These are phyloP conservation scores for Ambrosia artemisiifolia DNA, from an alignment of 129 eudicot genomes.

Conservation along the genomic window DNA sequence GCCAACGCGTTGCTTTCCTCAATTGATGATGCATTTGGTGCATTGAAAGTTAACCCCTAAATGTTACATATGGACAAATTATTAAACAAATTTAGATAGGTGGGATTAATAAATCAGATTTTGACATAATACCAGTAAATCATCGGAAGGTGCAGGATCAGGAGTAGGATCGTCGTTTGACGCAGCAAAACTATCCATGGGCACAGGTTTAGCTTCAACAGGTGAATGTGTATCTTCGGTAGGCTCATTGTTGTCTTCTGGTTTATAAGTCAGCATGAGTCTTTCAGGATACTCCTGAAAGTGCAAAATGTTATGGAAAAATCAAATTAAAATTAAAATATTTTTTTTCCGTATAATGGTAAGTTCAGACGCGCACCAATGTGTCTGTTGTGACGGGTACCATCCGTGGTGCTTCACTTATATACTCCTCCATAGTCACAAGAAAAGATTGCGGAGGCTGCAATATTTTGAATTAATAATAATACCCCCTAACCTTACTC, in stretches of 20 bases:
- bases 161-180: slow-evolving; percentile 40
- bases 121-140: no score
- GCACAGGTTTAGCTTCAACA: slow-evolving; percentile 40
- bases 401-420: slow-evolving; percentile 89
- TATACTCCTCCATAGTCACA: slow-evolving; percentile 95
- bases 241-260: slow-evolving; percentile 55
- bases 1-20: no score
- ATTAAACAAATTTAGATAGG: no score
- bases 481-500: slow-evolving; percentile 13
- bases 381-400: slow-evolving; percentile 61
- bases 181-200: slow-evolving; percentile 34
- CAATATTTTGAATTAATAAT: slow-evolving; percentile 17
- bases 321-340: not conserved
- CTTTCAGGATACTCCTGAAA: slow-evolving; percentile 91
- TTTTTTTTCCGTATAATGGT: not conserved
- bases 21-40: no score
- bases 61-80: no score
- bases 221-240: slow-evolving; percentile 42
- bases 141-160: slow-evolving; percentile 37
- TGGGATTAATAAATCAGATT: no score
- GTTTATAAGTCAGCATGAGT: slow-evolving; percentile 79
- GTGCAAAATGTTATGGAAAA: slow-evolving; percentile 7
- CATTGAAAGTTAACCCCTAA: no score
- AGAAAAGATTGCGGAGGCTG: slow-evolving; percentile 99
- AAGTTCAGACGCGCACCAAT: slow-evolving; percentile 44